Percentiles rank a stretch among this genome's conserved stretches.
phyloP scores from a whole-genome alignment of 108 stramenopile species.

The Halocafeteria seosinensis region DNA sequence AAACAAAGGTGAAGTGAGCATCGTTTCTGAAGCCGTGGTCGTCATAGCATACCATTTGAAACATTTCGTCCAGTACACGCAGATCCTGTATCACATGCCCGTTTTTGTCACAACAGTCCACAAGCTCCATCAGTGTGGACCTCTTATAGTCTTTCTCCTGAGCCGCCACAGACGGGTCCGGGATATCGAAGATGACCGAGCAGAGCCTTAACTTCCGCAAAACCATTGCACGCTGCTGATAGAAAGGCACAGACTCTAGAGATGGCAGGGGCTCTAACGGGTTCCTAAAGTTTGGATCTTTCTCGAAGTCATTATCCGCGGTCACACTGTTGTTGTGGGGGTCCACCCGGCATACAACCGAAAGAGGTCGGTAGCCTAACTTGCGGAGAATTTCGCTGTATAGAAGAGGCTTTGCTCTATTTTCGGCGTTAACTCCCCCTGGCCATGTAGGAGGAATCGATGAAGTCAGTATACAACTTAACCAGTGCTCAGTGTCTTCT shows the following conservation, averaged over 20 bases:
- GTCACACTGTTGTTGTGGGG: too few species aligned
- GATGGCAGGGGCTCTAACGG: too few species aligned
- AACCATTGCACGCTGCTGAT: neutral
- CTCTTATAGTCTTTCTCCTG: conserved; percentile 51
- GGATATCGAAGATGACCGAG: neutral
- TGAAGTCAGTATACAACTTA: too few species aligned
- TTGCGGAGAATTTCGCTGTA: too few species aligned
- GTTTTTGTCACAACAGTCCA: conserved; percentile 50
- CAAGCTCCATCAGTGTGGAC: conserved; percentile 82
- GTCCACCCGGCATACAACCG: too few species aligned
- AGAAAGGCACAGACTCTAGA: neutral
- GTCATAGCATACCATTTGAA: neutral
- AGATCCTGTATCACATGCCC: neutral
- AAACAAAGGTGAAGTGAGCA: neutral
- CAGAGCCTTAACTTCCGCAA: neutral
- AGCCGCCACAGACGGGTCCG: neutral
- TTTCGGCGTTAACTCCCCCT: too few species aligned
- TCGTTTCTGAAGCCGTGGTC: neutral
- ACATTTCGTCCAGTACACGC: conserved; percentile 1
- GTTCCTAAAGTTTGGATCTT: too few species aligned
- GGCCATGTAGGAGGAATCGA: too few species aligned
- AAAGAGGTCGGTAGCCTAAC: too few species aligned
- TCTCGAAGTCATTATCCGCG: too few species aligned
- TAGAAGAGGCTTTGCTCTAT: too few species aligned
- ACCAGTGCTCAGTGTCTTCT: too few species aligned